Evolutionary conservation across 163 green algal genomes (phyloP), one percentile per base, ranked within the genome.

Genomic region (Chlamydomonas reinhardtii): DNA sequence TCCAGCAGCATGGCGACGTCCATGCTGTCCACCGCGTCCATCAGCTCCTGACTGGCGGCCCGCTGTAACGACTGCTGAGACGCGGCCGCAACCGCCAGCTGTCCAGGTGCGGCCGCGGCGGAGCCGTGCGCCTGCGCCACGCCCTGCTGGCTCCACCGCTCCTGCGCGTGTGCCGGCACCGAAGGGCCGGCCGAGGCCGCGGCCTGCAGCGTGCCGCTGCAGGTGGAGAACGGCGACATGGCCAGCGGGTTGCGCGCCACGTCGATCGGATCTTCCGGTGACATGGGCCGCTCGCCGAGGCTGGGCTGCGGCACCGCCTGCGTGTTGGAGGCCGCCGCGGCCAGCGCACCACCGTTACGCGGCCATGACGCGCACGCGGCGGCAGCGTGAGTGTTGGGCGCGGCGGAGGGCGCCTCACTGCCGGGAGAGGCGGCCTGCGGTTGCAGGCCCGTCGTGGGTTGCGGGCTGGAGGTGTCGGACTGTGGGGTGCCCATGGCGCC

Each of bases 1-100:
- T 86, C 80, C 9, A 86, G 70, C 56, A 86, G 80, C 54, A 86
- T 43, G 12, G 80, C 70, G 8, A 86, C 80, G 27, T 86, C 80
- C 80, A 86, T 86, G 70, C 80, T 86, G 69, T 86, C 80, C 22
- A 86, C 80, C 4, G 80, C 80, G 35, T 86, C 80, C 70, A 79
- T 79, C 2, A 86, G 15, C 56, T 86, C 80, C 35, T 79, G 70
- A 35, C 80, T 86, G 27, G 69, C 35, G 8, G 29, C 70, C 4
- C 80, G 80, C 56, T 86, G 80, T 56, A 86, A 34, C 3, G 80
- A 79, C 31, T 79, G 70, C 27, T 80, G 80, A 25, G 80, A 79
- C 68, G 64, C 64, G 24, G 43, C 64, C 29, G 65, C 76, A 9
- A 27, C n/a, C 65, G 65, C 15, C 29, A 24, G 29, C 65, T 34